Evolutionary conservation across 441 rosid species (phyloP).

Genomic region (Bocquillonia castaneifolia): DNA sequence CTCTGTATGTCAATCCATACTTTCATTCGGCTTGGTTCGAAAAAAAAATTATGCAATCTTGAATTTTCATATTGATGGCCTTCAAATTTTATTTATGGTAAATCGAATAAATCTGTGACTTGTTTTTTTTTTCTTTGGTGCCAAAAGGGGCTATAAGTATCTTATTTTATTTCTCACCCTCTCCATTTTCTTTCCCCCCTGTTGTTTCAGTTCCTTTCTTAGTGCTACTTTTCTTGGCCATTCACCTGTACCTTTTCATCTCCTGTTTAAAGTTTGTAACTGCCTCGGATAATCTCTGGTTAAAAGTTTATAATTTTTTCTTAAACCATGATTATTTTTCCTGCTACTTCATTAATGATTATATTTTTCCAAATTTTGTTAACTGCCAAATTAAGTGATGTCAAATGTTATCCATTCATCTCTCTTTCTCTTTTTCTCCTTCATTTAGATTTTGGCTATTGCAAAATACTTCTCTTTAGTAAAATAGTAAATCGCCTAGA

Average conservation of each 20-base stretch:
- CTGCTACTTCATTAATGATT: neutral
- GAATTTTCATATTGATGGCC: neutral
- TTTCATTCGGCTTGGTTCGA: constrained; percentile 5
- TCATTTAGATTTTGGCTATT: neutral
- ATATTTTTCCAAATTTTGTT: neutral
- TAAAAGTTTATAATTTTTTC: neutral
- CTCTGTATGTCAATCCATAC: neutral
- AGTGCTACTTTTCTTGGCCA: neutral
- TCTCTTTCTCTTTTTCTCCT: no score
- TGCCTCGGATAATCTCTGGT: neutral
- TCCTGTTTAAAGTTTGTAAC: neutral
- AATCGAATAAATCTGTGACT: neutral
- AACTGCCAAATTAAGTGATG: no score
- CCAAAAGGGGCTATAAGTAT: neutral
- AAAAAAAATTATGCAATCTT: neutral
- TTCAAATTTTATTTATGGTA: neutral
- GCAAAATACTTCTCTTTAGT: neutral
- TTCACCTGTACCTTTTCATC: neutral
- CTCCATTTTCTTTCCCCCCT: neutral
- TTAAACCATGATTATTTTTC: neutral
- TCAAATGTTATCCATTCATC: no score
- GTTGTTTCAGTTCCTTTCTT: neutral
- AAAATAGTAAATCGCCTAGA: neutral
- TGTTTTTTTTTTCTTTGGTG: neutral
- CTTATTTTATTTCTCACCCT: neutral